phyloP scores from a whole-genome alignment of 371 early-diverging fungal species.

The Nematocida sp. region DNA sequence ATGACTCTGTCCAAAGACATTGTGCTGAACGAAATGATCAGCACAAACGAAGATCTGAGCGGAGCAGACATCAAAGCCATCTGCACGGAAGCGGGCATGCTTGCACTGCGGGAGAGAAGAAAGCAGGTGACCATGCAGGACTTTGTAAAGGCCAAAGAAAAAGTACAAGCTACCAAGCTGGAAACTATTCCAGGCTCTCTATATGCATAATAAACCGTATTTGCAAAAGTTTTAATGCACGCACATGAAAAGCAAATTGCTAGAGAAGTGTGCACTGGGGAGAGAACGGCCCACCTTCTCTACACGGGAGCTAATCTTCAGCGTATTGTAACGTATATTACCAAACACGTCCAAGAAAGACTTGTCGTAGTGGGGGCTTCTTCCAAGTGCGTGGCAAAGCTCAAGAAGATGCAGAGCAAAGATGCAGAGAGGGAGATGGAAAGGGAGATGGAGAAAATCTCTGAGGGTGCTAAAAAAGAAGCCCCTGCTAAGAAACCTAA shows the following conservation, averaged over 20 bases:
- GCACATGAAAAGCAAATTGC: constrained; percentile 20
- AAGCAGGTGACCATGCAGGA: constrained; percentile 95
- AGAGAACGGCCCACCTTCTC: constrained; percentile 6
- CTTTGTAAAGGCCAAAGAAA: constrained; percentile 93
- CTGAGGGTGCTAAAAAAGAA: neutral
- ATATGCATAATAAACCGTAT: constrained; percentile 57
- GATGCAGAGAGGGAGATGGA: neutral
- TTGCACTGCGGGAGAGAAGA: constrained; percentile 94
- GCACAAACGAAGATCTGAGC: constrained; percentile 92
- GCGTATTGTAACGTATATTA: neutral
- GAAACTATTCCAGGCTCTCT: constrained; percentile 66
- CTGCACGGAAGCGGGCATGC: constrained; percentile 96
- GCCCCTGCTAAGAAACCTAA: too few species aligned
- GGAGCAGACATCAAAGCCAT: constrained; percentile 99
- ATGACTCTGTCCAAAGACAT: constrained; percentile 95
- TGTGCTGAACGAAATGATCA: constrained; percentile 90
- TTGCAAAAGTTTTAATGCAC: constrained; percentile 1
- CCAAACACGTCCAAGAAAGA: neutral
- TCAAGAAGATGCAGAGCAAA: neutral
- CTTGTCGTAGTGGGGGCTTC: constrained; percentile 19
- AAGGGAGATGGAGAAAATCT: neutral
- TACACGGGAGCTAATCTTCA: constrained; percentile 16
- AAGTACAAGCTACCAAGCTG: constrained; percentile 92
- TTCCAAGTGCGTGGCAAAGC: neutral
- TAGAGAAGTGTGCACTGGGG: neutral